phyloP scores from a whole-genome alignment of 495 filamentous ascomycete species.

The Penicillium diatomitis region DNA sequence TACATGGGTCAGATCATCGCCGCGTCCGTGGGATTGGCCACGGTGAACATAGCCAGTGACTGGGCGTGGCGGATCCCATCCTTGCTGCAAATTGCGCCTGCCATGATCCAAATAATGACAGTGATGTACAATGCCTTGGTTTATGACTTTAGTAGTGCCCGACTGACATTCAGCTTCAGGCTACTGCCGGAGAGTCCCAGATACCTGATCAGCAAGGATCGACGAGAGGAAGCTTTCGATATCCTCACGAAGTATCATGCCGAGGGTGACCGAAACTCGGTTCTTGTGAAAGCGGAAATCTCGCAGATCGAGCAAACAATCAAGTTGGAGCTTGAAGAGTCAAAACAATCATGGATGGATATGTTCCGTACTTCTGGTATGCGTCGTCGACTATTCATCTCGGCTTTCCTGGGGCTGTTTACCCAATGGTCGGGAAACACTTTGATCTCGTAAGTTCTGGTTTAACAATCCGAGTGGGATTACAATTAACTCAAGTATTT shows the following conservation, averaged over 20 bases:
- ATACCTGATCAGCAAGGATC: slow-evolving; percentile 51
- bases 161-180: slow-evolving; percentile 9
- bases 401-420: slow-evolving; percentile 49
- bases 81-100: slow-evolving; percentile 42
- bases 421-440: slow-evolving; percentile 60
- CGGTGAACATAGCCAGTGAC: slow-evolving; percentile 41
- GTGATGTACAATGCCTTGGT: slow-evolving; percentile 28
- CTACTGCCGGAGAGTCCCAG: slow-evolving; percentile 53
- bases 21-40: slow-evolving; percentile 48
- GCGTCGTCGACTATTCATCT: slow-evolving; percentile 47
- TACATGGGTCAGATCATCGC: slow-evolving; percentile 55
- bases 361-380: slow-evolving; percentile 47
- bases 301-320: slow-evolving; percentile 53
- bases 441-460: slow-evolving; percentile 39
- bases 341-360: slow-evolving; percentile 47
- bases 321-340: slow-evolving; percentile 43
- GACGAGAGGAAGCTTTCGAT: slow-evolving; percentile 45
- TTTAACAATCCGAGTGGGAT: background rate
- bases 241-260: slow-evolving; percentile 55
- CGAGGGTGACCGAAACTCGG: slow-evolving; percentile 42
- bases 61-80: slow-evolving; percentile 63
- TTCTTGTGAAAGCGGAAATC: slow-evolving; percentile 52
- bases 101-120: slow-evolving; percentile 18
- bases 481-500: slow-evolving; percentile 3
- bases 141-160: no score